A percentile compares a stretch with the other conserved stretches of the same genome.
Evolutionary conservation across 352 stramenopile species (phyloP).

Genomic region (Globisporangium parvum): DNA sequence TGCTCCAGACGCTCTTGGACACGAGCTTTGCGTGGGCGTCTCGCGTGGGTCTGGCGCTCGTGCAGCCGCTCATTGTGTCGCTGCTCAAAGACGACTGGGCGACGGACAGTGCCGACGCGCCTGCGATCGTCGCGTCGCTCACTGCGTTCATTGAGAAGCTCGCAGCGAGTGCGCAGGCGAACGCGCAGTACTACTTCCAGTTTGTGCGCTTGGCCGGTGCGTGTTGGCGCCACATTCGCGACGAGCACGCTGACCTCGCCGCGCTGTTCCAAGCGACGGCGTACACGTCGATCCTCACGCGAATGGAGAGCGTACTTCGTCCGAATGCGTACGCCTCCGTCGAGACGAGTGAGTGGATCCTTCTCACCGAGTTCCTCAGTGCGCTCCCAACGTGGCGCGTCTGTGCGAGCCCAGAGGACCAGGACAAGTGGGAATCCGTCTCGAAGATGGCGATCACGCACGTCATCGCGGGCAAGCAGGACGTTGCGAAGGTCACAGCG

Average conservation of each 20-base stretch:
- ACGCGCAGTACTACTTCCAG: conserved; percentile 17
- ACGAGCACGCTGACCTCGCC: conserved; percentile 2
- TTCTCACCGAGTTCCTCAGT: conserved; percentile 29
- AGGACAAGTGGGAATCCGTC: conserved; percentile 46
- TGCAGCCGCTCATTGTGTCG: conserved; percentile 17
- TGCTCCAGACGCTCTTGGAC: conserved; percentile 10
- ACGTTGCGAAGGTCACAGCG: conserved; percentile 37
- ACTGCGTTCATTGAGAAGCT: conserved; percentile 15
- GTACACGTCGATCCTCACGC: conserved; percentile 22
- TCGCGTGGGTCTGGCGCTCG: conserved; percentile 9
- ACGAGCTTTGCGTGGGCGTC: conserved; percentile 13
- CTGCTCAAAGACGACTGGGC: conserved; percentile 12
- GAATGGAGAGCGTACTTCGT: conserved; percentile 25
- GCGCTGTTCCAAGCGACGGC: conserved; percentile 23
- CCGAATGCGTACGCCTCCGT: conserved; percentile 27
- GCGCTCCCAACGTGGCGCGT: conserved; percentile 22
- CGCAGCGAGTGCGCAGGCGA: conserved; percentile 11
- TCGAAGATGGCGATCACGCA: conserved; percentile 45
- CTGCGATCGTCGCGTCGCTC: conserved; percentile 6
- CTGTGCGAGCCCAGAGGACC: conserved; percentile 19
- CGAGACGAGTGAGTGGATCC: conserved; percentile 34
- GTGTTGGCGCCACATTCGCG: conserved; percentile 12
- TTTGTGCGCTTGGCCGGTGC: conserved; percentile 14
- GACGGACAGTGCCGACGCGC: background rate
- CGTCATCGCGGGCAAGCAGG: conserved; percentile 52